Percentiles rank a stretch among this genome's conserved stretches.
Evolutionary conservation across 495 filamentous ascomycete genomes (phyloP).

Genomic region (Pseudomonodictys pantanalensis): DNA sequence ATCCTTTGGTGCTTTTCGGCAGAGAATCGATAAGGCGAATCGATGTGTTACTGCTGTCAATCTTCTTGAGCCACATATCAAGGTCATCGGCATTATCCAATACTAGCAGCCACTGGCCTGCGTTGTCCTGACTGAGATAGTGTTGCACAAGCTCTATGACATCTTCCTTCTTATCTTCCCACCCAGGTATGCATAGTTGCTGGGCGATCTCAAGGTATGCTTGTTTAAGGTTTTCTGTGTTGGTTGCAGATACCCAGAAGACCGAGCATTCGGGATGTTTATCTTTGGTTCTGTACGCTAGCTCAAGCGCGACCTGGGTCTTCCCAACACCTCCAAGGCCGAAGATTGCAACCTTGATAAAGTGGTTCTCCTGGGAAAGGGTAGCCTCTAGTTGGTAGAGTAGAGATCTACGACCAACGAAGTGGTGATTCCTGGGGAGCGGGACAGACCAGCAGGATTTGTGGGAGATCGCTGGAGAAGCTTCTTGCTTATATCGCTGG

Average conservation of each 20-base stretch:
- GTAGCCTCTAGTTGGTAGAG: background rate
- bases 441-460: background rate
- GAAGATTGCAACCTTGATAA: background rate
- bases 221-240: conserved; percentile 26
- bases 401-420: background rate
- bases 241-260: conserved; percentile 8
- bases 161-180: conserved; percentile 24
- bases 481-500: too few relatives aligned
- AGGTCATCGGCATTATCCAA: conserved; percentile 36
- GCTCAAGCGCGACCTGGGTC: conserved; percentile 14
- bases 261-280: conserved; percentile 9
- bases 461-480: too few relatives aligned
- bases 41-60: background rate
- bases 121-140: conserved; percentile 35
- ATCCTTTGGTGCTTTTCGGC: conserved; percentile 21
- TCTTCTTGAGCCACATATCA: conserved; percentile 1
- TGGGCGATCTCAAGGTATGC: conserved; percentile 46
- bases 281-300: background rate
- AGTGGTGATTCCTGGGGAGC: background rate
- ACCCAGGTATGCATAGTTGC: conserved; percentile 25
- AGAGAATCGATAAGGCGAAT: conserved; percentile 18
- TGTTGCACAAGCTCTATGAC: conserved; percentile 36
- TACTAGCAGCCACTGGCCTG: conserved; percentile 31
- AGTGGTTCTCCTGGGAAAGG: background rate
- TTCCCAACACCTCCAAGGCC: conserved; percentile 16